These are phyloP conservation scores for Coccinonectria pachysandricola DNA, from an alignment of 2,329 filamentous ascomycete genomes.

Conservation along the genomic window DNA sequence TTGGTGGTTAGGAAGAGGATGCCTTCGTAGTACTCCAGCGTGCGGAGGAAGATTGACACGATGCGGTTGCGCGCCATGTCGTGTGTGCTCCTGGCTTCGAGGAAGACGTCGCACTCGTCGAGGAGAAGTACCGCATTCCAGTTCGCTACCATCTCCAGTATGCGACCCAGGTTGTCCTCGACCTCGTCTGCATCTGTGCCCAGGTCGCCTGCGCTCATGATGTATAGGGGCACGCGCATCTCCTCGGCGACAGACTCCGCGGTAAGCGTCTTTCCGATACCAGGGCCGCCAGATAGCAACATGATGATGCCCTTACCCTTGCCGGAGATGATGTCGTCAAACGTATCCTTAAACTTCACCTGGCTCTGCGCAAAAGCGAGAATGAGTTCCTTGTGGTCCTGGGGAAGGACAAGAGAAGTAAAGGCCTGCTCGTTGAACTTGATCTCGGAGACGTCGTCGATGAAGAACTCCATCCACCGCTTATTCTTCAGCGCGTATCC, in stretches of 20 bases:
- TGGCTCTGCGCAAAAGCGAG: slow-evolving; percentile 39
- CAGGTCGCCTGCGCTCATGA: slow-evolving; percentile 55
- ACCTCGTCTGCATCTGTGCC: slow-evolving; percentile 55
- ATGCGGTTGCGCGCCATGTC: slow-evolving; percentile 25
- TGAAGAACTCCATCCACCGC: slow-evolving; percentile 38
- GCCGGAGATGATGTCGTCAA: slow-evolving; percentile 42
- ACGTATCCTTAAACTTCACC: slow-evolving; percentile 29
- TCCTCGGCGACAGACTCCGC: slow-evolving; percentile 40
- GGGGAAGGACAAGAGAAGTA: slow-evolving; percentile 36
- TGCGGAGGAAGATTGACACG: slow-evolving; percentile 30
- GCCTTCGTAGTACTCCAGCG: slow-evolving; percentile 37
- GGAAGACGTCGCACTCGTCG: slow-evolving; percentile 32
- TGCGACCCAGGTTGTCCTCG: slow-evolving; percentile 44
- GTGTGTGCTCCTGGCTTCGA: slow-evolving; percentile 26
- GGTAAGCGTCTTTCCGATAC: slow-evolving; percentile 40
- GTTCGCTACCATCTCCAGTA: slow-evolving; percentile 55
- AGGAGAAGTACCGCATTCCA: slow-evolving; percentile 31
- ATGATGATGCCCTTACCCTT: slow-evolving; percentile 42
- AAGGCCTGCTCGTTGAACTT: slow-evolving; percentile 40
- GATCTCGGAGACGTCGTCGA: slow-evolving; percentile 34
- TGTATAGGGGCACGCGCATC: slow-evolving; percentile 38
- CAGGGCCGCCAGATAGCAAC: slow-evolving; percentile 36
- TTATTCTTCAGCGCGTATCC: slow-evolving; percentile 40
- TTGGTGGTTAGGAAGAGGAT: slow-evolving; percentile 41
- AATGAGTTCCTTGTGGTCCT: slow-evolving; percentile 41